phyloP scores from a whole-genome alignment of 352 stramenopile species.

The Phytophthora sp. region DNA sequence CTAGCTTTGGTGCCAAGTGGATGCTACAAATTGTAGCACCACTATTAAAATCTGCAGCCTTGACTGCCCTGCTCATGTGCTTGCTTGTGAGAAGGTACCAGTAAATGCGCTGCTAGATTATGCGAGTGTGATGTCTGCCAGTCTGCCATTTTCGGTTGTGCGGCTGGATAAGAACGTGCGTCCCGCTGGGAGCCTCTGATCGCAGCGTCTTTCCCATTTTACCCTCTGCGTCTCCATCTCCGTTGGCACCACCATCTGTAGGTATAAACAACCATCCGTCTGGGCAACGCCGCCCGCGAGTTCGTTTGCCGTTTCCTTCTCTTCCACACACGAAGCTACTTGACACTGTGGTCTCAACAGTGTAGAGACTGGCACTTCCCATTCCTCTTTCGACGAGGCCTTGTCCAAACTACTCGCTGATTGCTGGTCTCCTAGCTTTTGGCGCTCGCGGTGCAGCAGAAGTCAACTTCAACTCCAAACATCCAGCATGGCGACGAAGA shows the following conservation, averaged over 20 bases:
- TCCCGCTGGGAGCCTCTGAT: conserved; percentile 19
- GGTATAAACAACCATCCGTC: conserved; percentile 6
- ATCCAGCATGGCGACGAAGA: conserved; percentile 9
- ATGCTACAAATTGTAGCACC: no score
- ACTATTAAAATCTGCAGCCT: no score
- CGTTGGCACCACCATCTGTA: conserved; percentile 3
- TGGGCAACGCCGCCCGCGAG: not conserved
- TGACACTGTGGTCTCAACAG: no score
- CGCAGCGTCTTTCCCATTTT: conserved; percentile 4
- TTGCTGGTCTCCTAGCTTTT: not conserved
- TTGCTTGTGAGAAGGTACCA: no score
- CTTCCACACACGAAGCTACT: no score
- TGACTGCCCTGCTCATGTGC: no score
- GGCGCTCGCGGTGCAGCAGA: not conserved
- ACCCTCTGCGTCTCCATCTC: conserved; percentile 1
- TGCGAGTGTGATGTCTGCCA: no score
- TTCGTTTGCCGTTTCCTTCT: no score
- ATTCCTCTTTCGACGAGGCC: conserved; percentile 18
- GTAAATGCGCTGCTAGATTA: no score
- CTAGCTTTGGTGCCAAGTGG: no score
- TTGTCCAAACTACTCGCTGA: not conserved
- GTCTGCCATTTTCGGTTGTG: no score
- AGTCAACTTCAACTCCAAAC: not conserved
- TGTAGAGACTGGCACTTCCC: not conserved
- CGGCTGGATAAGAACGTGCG: no score